A percentile compares a stretch with the other conserved stretches of the same genome.
Conservation (phyloP, 2,329 filamentous ascomycete species). For the Nemania abortiva region DNA sequence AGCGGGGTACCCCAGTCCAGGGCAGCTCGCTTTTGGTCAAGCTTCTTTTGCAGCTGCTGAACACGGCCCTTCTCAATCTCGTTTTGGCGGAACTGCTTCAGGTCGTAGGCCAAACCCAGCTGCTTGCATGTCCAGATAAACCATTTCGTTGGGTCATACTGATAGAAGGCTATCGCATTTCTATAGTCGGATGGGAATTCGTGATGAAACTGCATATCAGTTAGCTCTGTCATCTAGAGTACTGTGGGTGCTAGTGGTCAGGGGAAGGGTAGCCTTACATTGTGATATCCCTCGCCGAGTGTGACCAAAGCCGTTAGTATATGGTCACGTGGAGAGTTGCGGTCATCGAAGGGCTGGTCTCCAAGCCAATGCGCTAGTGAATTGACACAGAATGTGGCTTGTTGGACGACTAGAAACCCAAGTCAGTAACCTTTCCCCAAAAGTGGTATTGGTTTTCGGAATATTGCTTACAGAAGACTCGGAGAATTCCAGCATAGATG, state of each 20-base stretch:
- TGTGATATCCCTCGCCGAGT: conserved; percentile 78
- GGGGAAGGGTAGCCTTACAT: conserved; percentile 51
- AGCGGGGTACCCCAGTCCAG: conserved; percentile 76
- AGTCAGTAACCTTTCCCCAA: not conserved
- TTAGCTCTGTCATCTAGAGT: conserved; percentile 9
- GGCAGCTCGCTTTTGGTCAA: conserved; percentile 72
- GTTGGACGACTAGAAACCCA: conserved; percentile 57
- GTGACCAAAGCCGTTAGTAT: conserved; percentile 75
- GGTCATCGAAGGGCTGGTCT: conserved; percentile 78
- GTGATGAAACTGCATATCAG: conserved; percentile 67
- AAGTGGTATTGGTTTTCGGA: not conserved
- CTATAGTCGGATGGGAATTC: conserved; percentile 79
- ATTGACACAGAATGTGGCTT: conserved; percentile 67
- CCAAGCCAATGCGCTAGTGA: conserved; percentile 66
- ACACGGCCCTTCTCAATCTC: conserved; percentile 82
- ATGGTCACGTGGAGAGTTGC: conserved; percentile 77
- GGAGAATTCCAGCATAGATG: conserved; percentile 64
- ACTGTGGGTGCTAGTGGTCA: not conserved
- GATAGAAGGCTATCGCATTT: conserved; percentile 77
- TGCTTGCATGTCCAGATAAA: conserved; percentile 76
- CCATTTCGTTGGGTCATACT: conserved; percentile 80
- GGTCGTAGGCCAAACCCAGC: conserved; percentile 74
- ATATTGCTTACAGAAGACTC: conserved; percentile 56
- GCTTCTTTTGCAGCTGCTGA: conserved; percentile 76
- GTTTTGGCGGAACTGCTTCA: conserved; percentile 92